Evolutionary conservation across 2,329 filamentous ascomycete species (phyloP).

Genomic region (Ophiostoma novo-ulmi): DNA sequence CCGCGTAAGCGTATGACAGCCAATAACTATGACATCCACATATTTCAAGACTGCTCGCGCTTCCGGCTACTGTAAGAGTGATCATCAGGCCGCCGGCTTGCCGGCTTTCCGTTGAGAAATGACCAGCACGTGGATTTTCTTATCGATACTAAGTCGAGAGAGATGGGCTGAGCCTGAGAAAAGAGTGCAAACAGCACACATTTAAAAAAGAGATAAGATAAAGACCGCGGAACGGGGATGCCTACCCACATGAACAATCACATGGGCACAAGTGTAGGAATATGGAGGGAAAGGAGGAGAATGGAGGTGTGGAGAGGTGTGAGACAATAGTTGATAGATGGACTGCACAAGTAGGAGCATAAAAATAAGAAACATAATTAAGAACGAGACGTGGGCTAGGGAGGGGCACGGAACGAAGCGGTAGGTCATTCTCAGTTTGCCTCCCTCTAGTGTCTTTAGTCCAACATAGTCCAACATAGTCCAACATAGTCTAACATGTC

Average conservation of each 20-base stretch:
- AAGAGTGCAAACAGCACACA: not conserved
- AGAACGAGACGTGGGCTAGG: conserved; percentile 9
- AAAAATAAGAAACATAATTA: not conserved
- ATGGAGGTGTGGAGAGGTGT: conserved; percentile 2
- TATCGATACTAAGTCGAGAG: not conserved
- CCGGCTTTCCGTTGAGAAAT: not conserved
- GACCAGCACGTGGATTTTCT: not conserved
- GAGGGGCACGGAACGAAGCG: conserved; percentile 23
- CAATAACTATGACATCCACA: not conserved
- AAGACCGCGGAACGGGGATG: not conserved
- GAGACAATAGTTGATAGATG: not conserved
- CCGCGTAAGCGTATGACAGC: not conserved
- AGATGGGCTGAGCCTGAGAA: not conserved
- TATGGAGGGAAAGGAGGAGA: not conserved
- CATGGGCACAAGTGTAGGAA: not conserved
- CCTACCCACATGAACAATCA: not conserved
- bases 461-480: too few species aligned
- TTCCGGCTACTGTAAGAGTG: not conserved
- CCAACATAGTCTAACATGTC: not conserved
- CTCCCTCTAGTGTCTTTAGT: conserved; percentile 16
- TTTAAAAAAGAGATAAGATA: not conserved
- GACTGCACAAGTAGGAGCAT: not conserved
- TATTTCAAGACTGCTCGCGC: not conserved
- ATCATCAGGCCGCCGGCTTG: conserved; percentile 1
- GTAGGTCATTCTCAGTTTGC: conserved; percentile 16